These are phyloP conservation scores for Kwoniella sp. DNA, from an alignment of 768 basidiomycete genomes.

Conservation along the genomic window DNA sequence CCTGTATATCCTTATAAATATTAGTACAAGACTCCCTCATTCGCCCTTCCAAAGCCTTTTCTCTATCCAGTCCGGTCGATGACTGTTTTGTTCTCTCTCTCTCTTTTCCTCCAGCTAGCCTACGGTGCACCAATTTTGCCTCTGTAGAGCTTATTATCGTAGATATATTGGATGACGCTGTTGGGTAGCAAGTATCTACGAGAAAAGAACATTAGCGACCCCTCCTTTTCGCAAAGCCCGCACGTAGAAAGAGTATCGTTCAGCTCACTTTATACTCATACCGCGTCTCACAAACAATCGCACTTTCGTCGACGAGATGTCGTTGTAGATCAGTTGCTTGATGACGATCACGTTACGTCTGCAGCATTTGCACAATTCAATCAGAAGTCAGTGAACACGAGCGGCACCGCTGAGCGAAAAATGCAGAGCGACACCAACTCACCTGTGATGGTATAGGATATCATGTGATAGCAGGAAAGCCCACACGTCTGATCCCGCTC, in stretches of 20 bases:
- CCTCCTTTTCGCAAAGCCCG: not conserved
- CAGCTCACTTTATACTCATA: slow-evolving; percentile 59
- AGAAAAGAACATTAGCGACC: not conserved
- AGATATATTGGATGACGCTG: slow-evolving; percentile 91
- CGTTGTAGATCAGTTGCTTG: slow-evolving; percentile 93
- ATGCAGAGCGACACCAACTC: slow-evolving; percentile 23
- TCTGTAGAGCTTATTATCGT: slow-evolving; percentile 66
- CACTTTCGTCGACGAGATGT: slow-evolving; percentile 92
- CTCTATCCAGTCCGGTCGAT: too few relatives aligned
- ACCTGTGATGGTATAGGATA: slow-evolving; percentile 60
- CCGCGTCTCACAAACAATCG: slow-evolving; percentile 61
- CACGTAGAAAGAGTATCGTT: not conserved
- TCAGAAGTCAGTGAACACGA: too few relatives aligned
- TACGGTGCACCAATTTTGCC: not conserved
- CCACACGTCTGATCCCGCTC: slow-evolving; percentile 83
- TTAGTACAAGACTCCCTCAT: too few relatives aligned
- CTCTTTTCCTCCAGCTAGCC: slow-evolving; percentile 3
- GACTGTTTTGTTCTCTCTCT: slow-evolving; percentile 3
- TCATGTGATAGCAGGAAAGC: slow-evolving; percentile 60
- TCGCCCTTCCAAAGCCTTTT: too few relatives aligned
- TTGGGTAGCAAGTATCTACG: slow-evolving; percentile 86
- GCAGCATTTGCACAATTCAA: too few relatives aligned
- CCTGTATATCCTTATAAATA: too few relatives aligned
- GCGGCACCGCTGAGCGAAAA: slow-evolving; percentile 55
- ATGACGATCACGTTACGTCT: slow-evolving; percentile 86